These are phyloP conservation scores for Cutaneotrichosporon sp. DNA, from an alignment of 1,284 basidiomycete genomes.

Conservation along the genomic window DNA sequence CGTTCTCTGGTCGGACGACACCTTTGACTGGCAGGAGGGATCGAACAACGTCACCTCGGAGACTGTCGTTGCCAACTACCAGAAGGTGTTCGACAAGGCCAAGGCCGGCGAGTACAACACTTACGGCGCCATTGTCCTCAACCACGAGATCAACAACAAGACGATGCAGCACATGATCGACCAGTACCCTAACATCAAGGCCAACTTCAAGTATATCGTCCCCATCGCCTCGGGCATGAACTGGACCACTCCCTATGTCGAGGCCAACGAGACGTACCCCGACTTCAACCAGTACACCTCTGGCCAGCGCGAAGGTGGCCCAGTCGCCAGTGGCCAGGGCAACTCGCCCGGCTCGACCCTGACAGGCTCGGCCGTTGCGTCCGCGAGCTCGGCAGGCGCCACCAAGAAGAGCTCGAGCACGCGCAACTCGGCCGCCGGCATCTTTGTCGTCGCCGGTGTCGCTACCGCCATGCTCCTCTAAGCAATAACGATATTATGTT, in stretches of 20 bases:
- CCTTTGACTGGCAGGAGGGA: constrained; percentile 54
- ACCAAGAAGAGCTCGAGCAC: background rate
- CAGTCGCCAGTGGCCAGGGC: background rate
- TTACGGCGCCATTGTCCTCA: constrained; percentile 54
- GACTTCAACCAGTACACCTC: constrained; percentile 33
- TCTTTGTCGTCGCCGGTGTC: constrained; percentile 7
- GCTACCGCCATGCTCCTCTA: constrained; percentile 15
- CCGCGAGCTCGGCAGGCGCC: background rate
- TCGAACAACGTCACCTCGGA: constrained; percentile 41
- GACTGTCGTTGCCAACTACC: constrained; percentile 55
- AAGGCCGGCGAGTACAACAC: constrained; percentile 48
- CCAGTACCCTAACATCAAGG: constrained; percentile 44
- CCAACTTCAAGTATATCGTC: constrained; percentile 48
- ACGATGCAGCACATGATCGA: constrained; percentile 50
- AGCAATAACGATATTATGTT: background rate
- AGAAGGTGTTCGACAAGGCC: constrained; percentile 49
- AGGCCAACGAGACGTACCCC: constrained; percentile 51
- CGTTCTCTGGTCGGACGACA: constrained; percentile 57
- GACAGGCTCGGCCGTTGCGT: background rate
- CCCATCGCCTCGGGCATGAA: constrained; percentile 53
- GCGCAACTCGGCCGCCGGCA: constrained; percentile 5
- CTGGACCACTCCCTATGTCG: constrained; percentile 55
- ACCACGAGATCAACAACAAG: constrained; percentile 55
- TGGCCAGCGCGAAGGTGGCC: background rate
- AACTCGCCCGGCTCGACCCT: background rate